Evolutionary conservation across 2,329 filamentous ascomycete species (phyloP).

Genomic region (Purpureocillium takamizusanense): DNA sequence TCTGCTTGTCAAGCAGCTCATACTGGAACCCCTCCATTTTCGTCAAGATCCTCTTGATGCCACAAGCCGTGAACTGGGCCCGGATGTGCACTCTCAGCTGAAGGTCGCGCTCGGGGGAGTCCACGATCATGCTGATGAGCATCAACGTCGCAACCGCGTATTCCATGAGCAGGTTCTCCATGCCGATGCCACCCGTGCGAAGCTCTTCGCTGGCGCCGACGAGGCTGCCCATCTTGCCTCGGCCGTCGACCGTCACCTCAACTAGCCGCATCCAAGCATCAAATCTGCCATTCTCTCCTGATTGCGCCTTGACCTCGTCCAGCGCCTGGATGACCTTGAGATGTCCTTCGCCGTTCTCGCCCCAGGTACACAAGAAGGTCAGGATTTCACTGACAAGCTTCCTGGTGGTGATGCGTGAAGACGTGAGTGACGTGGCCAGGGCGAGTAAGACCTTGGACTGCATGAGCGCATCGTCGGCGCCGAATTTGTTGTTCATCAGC

Average conservation of each 20-base stretch:
- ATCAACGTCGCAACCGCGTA: slow-evolving; percentile 93
- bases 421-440: slow-evolving; percentile 77
- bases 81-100: slow-evolving; percentile 89
- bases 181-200: slow-evolving; percentile 89
- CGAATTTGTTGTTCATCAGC: slow-evolving; percentile 98
- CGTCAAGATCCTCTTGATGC: slow-evolving; percentile 83
- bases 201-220: slow-evolving; percentile 96
- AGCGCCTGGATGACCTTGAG: slow-evolving; percentile 88
- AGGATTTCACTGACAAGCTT: slow-evolving; percentile 94
- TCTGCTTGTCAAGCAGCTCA: slow-evolving; percentile 96
- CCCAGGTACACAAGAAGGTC: slow-evolving; percentile 95
- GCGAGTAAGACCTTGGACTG: slow-evolving; percentile 88
- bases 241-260: slow-evolving; percentile 91
- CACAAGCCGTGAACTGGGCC: slow-evolving; percentile 91
- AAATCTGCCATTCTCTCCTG: slow-evolving; percentile 89
- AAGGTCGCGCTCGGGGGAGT: slow-evolving; percentile 80
- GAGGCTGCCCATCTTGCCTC: slow-evolving; percentile 97
- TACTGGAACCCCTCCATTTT: slow-evolving; percentile 99
- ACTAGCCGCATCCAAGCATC: slow-evolving; percentile 98
- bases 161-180: slow-evolving; percentile 99
- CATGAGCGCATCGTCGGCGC: slow-evolving; percentile 85
- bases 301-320: slow-evolving; percentile 80
- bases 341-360: slow-evolving; percentile 72
- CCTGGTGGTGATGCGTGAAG: slow-evolving; percentile 79
- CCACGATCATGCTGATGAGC: slow-evolving; percentile 92